These are phyloP conservation scores for Termitomyces sp. DNA, from an alignment of 1,284 basidiomycete genomes.

Conservation along the genomic window DNA sequence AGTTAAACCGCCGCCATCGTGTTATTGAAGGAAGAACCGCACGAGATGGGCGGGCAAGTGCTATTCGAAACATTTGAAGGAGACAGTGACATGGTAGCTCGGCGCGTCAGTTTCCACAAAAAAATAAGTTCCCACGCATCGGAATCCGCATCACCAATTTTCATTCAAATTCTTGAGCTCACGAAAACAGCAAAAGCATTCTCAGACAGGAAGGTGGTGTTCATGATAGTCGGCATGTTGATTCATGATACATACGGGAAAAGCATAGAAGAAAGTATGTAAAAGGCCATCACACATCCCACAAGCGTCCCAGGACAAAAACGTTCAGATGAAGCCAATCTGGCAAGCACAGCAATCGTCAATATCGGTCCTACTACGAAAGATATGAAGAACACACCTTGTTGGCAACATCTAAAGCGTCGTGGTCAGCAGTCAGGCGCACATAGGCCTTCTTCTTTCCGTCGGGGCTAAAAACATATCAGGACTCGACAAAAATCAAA, in stretches of 20 bases:
- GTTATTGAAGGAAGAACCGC: conserved; percentile 15
- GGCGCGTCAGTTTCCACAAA: conserved; percentile 8
- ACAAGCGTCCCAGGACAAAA: background rate
- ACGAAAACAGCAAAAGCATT: background rate
- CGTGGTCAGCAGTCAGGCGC: conserved; percentile 90
- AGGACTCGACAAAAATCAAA: background rate
- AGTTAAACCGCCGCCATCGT: conserved; percentile 20
- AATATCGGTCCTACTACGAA: background rate
- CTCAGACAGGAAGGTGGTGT: background rate
- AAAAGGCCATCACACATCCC: conserved; percentile 10
- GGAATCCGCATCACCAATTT: background rate
- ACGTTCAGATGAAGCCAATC: conserved; percentile 22
- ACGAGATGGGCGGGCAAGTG: conserved; percentile 21
- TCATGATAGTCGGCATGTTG: conserved; percentile 15
- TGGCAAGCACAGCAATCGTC: background rate
- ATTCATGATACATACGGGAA: conserved; percentile 16
- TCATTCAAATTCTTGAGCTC: background rate
- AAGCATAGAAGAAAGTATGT: conserved; percentile 8
- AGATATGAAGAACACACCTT: conserved; percentile 58
- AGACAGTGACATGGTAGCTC: conserved; percentile 3
- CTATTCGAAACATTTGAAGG: conserved; percentile 23
- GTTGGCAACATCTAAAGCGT: conserved; percentile 98
- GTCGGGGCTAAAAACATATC: conserved; percentile 65
- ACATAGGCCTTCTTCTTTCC: conserved; percentile 99
- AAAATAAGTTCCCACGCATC: conserved; percentile 19